Evolutionary conservation across 768 basidiomycete species (phyloP).

Genomic region (Suillus cothurnatus): DNA sequence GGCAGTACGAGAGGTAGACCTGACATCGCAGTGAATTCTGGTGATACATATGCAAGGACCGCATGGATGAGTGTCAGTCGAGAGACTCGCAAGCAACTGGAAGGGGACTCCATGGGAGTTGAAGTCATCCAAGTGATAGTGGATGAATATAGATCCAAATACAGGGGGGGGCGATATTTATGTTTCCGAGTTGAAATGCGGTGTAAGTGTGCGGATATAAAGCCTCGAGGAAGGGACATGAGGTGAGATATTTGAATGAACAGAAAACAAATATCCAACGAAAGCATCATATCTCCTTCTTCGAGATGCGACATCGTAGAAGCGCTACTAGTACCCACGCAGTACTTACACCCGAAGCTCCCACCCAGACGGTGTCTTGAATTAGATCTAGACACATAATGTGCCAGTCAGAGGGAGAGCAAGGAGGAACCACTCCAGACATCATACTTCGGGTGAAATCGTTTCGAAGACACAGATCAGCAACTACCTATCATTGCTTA

Average conservation of each 20-base stretch:
- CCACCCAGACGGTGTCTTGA: background rate
- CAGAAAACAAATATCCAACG: background rate
- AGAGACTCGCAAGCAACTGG: constrained; percentile 34
- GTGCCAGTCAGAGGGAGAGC: constrained; percentile 6
- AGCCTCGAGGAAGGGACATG: constrained; percentile 28
- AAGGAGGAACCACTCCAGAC: background rate
- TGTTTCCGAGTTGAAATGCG: background rate
- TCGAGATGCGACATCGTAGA: background rate
- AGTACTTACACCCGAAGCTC: background rate
- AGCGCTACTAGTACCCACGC: background rate
- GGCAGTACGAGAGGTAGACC: constrained; percentile 39
- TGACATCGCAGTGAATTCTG: constrained; percentile 40
- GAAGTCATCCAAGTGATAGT: background rate
- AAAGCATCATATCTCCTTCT: constrained; percentile 5
- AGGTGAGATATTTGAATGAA: constrained; percentile 4
- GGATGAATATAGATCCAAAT: background rate
- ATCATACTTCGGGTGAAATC: constrained; percentile 2
- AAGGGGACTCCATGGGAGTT: constrained; percentile 20
- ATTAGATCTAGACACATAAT: background rate
- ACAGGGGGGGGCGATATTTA: background rate
- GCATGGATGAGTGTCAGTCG: constrained; percentile 53
- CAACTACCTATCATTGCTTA: background rate
- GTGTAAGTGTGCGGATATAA: constrained; percentile 18
- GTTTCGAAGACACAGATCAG: constrained; percentile 2
- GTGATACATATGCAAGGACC: constrained; percentile 50